These are phyloP conservation scores for Mycena haematopus DNA, from an alignment of 768 basidiomycete genomes.

Conservation along the genomic window DNA sequence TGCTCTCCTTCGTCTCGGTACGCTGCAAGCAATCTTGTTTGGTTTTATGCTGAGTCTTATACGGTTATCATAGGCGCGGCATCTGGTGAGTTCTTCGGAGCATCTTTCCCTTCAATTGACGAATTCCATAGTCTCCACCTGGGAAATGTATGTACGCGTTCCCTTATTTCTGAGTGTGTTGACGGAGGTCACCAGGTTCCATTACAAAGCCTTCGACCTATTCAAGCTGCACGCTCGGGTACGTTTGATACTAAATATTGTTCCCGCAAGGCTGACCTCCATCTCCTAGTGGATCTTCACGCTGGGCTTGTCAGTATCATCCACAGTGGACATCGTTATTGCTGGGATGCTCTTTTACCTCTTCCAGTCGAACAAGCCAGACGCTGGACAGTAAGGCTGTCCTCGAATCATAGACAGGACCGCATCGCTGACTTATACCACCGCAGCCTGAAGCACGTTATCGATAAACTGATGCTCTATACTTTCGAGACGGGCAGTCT, in stretches of 20 bases:
- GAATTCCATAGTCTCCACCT: conserved; percentile 11
- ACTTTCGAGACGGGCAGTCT: conserved; percentile 59
- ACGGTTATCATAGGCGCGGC: conserved; percentile 17
- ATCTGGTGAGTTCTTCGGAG: conserved; percentile 14
- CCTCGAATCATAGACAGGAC: neutral
- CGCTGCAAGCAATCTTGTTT: neutral
- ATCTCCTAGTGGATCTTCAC: conserved; percentile 58
- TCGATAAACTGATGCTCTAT: conserved; percentile 55
- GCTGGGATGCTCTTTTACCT: conserved; percentile 51
- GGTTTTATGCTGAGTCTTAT: neutral
- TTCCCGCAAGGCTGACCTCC: neutral
- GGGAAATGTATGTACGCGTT: conserved; percentile 14
- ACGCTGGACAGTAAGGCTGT: conserved; percentile 43
- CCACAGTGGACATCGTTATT: conserved; percentile 55
- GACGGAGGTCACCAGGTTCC: conserved; percentile 30
- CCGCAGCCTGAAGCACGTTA: conserved; percentile 50
- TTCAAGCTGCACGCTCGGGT: conserved; percentile 32
- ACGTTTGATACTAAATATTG: conserved; percentile 14
- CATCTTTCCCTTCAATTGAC: neutral
- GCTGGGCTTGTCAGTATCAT: conserved; percentile 56
- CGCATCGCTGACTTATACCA: neutral
- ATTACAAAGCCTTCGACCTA: conserved; percentile 38
- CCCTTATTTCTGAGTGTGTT: neutral
- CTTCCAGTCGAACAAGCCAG: conserved; percentile 45
- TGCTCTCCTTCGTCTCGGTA: conserved; percentile 39